These are phyloP conservation scores for Mediolabrus comicus DNA, from an alignment of 108 stramenopile genomes.

Conservation along the genomic window DNA sequence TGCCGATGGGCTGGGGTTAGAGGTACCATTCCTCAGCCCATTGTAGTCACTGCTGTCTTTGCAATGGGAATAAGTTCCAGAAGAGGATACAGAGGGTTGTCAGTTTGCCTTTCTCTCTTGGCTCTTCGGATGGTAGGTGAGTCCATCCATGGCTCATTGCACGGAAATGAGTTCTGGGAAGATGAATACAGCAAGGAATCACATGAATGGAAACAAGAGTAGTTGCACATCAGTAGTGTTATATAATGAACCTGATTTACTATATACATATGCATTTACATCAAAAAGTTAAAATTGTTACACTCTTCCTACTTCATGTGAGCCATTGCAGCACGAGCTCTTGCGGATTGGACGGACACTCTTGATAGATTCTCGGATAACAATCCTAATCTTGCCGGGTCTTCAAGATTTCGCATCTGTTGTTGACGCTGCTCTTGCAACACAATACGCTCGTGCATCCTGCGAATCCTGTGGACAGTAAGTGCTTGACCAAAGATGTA, in stretches of 20 bases:
- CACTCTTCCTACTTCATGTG: no score
- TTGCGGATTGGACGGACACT: not conserved
- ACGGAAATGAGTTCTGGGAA: slow-evolving; percentile 67
- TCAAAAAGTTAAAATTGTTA: no score
- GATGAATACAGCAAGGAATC: slow-evolving; percentile 33
- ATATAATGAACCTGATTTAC: no score
- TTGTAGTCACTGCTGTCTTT: slow-evolving; percentile 52
- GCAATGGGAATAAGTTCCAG: slow-evolving; percentile 47
- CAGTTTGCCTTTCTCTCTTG: slow-evolving; percentile 50
- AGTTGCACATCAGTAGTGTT: not conserved
- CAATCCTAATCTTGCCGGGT: not conserved
- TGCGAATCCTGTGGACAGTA: no score
- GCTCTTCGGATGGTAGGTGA: slow-evolving; percentile 65
- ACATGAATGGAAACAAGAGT: slow-evolving; percentile 22
- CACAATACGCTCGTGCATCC: not conserved
- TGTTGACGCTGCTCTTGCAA: not conserved
- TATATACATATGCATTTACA: no score
- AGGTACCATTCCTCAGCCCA: slow-evolving; percentile 67
- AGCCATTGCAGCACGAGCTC: not conserved
- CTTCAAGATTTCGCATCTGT: not conserved
- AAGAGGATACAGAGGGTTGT: slow-evolving; percentile 37
- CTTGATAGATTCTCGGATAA: not conserved
- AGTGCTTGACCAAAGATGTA: not conserved
- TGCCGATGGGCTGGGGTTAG: slow-evolving; percentile 74
- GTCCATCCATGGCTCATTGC: slow-evolving; percentile 59